A percentile compares a stretch with the other conserved stretches of the same genome.
Evolutionary conservation across 352 stramenopile genomes (phyloP).

Genomic region (Globisporangium canariense): DNA sequence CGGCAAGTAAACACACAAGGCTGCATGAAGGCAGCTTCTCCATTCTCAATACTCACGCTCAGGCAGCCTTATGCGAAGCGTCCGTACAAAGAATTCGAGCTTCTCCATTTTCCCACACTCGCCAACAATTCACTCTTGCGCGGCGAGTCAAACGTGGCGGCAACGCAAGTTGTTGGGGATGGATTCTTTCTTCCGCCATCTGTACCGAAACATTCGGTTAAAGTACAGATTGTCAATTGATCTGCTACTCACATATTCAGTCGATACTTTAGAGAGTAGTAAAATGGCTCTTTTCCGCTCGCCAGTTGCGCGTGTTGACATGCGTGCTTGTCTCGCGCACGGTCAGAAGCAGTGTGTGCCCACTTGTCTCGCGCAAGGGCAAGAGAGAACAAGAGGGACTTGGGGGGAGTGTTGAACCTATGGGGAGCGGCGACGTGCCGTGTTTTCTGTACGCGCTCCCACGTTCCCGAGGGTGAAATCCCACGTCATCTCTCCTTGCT

Average conservation of each 20-base stretch:
- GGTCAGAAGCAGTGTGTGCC: background rate
- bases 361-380: constrained; percentile 2
- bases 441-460: background rate
- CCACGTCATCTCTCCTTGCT: constrained; percentile 1
- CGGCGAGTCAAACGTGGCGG: background rate
- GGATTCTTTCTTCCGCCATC: background rate
- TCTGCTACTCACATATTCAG: background rate
- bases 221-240: background rate
- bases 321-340: background rate
- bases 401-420: background rate
- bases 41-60: too few species aligned
- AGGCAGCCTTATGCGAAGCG: too few species aligned
- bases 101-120: background rate
- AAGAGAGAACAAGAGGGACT: background rate
- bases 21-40: too few species aligned
- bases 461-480: background rate
- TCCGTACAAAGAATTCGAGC: too few species aligned
- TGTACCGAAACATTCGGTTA: background rate
- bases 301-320: background rate
- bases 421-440: background rate
- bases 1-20: too few species aligned
- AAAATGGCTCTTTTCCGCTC: background rate
- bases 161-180: background rate
- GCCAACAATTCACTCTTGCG: background rate
- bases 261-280: background rate